Percentiles rank a stretch among this genome's conserved stretches.
Conservation (phyloP, 441 rosid species). For the Melastoma candidum region DNA sequence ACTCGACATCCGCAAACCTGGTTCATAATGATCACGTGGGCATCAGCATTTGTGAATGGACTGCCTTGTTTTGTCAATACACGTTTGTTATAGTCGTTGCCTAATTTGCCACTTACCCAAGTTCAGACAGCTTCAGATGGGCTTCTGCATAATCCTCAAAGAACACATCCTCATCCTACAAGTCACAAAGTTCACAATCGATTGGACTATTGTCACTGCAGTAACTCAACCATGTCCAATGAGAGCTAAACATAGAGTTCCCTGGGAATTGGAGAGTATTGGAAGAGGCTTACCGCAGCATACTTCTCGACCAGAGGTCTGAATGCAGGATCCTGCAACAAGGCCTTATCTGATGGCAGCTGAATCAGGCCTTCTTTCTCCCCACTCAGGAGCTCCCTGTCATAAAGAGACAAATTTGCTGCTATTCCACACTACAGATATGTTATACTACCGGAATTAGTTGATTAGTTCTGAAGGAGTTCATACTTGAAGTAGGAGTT, state of each 20-base stretch:
- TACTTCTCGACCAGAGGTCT: slow-evolving; percentile 41
- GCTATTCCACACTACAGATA: too few relatives aligned
- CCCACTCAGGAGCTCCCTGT: slow-evolving; percentile 43
- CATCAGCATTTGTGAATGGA: neutral
- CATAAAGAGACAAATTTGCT: neutral
- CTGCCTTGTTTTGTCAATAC: neutral
- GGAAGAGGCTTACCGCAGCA: slow-evolving; percentile 30
- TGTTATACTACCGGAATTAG: too few relatives aligned
- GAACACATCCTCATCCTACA: slow-evolving; percentile 47
- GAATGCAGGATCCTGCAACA: slow-evolving; percentile 35
- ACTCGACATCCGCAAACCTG: slow-evolving; percentile 18
- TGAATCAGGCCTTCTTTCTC: slow-evolving; percentile 51
- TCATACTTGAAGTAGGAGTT: slow-evolving; percentile 48
- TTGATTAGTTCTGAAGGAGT: too few relatives aligned
- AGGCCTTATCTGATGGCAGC: slow-evolving; percentile 47
- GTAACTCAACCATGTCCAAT: neutral
- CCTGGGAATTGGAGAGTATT: neutral
- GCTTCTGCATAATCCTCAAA: slow-evolving; percentile 38
- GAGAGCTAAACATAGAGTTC: neutral
- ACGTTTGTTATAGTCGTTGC: neutral
- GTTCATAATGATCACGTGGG: neutral
- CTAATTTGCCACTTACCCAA: slow-evolving; percentile 29
- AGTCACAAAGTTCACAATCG: neutral
- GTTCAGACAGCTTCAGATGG: slow-evolving; percentile 49
- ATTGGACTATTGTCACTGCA: too few relatives aligned